A percentile compares a stretch with the other conserved stretches of the same genome.
These are phyloP conservation scores for Chimonanthus praecox DNA, from an alignment of 164 flowering plant genomes.

Conservation along the genomic window DNA sequence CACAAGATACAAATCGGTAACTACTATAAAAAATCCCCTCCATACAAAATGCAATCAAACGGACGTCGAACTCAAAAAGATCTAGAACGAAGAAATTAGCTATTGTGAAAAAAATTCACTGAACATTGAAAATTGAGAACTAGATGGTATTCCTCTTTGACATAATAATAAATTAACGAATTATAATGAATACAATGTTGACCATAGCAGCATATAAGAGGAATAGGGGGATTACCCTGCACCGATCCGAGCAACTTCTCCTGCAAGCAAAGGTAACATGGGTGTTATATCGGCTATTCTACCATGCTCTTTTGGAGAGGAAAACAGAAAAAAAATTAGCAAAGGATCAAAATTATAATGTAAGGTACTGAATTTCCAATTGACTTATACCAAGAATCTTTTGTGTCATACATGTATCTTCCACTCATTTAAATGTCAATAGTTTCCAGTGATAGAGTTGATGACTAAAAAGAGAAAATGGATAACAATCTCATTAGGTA, in stretches of 20 bases:
- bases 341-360: no score
- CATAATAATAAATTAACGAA: no score
- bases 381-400: background rate
- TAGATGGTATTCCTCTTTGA: no score
- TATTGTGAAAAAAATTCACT: no score
- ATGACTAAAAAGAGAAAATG: background rate
- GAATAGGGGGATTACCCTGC: slow-evolving; percentile 63
- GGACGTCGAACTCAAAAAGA: no score
- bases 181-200: no score
- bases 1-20: no score
- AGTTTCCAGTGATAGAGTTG: background rate
- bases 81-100: no score
- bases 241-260: slow-evolving; percentile 85
- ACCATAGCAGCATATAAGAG: background rate
- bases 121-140: no score
- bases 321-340: background rate
- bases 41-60: no score
- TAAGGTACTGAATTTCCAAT: background rate
- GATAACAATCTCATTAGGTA: background rate
- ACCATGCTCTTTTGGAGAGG: background rate
- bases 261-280: slow-evolving; percentile 36
- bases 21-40: no score
- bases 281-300: background rate
- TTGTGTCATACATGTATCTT: background rate
- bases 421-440: background rate